phyloP scores from a whole-genome alignment of 306 rosid species.

The Prunus armeniaca region DNA sequence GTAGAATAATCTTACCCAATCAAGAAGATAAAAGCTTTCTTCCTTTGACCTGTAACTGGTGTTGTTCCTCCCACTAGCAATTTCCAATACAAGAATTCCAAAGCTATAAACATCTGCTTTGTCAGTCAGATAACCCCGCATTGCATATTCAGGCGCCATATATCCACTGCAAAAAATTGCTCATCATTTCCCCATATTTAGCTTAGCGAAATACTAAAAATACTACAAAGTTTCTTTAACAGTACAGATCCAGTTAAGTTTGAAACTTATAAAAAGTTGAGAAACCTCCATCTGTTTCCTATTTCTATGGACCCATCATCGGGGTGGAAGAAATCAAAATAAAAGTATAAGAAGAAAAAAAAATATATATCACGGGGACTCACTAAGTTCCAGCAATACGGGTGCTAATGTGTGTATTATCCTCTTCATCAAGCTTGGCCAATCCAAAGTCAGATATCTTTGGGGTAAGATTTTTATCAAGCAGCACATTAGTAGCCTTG shows the following conservation, averaged over 20 bases:
- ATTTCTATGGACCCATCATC: not conserved
- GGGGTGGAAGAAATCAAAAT: not conserved
- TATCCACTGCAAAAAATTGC: conserved; percentile 24
- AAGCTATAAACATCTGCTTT: conserved; percentile 39
- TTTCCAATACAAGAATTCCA: conserved; percentile 29
- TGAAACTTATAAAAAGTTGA: not conserved
- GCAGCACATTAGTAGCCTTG: conserved; percentile 43
- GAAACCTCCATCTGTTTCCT: not conserved
- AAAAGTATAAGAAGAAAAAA: not conserved
- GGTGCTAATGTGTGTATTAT: conserved; percentile 40
- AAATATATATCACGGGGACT: not conserved
- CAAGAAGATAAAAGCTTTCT: conserved; percentile 22
- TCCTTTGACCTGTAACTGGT: conserved; percentile 7
- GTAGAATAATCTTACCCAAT: conserved; percentile 28
- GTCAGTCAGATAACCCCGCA: conserved; percentile 30
- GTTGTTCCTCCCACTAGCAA: conserved; percentile 24
- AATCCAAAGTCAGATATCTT: conserved; percentile 44
- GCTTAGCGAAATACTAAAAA: not conserved
- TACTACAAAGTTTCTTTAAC: not conserved
- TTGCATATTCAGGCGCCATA: conserved; percentile 36
- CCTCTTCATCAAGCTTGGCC: conserved; percentile 44
- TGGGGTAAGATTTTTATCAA: conserved; percentile 34
- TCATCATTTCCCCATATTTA: not conserved
- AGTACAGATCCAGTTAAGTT: not conserved
- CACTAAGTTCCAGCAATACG: conserved; percentile 39